Evolutionary conservation across 257 asterid genomes (phyloP).

Genomic region (Scutellaria baicalensis): DNA sequence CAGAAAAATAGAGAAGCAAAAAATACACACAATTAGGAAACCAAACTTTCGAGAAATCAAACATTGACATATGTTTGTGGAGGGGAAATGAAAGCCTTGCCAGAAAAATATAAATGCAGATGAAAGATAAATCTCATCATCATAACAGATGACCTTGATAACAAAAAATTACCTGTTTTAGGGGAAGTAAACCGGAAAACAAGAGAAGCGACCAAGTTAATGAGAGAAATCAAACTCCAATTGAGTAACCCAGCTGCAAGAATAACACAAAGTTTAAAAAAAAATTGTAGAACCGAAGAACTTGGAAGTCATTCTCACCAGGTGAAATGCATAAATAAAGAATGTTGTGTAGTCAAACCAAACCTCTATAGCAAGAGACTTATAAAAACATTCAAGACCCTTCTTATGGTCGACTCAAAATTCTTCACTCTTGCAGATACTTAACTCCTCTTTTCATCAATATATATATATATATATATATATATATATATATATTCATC

Average conservation of each 20-base stretch:
- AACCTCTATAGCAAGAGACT: neutral
- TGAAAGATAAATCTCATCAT: neutral
- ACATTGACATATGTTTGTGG: neutral
- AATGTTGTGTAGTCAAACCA: neutral
- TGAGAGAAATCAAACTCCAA: conserved; percentile 85
- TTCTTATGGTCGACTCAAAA: neutral
- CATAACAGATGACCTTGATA: neutral
- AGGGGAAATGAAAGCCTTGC: neutral
- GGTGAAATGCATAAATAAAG: neutral
- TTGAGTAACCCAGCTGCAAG: conserved; percentile 72
- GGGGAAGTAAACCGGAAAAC: conserved; percentile 47
- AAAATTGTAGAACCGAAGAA: neutral
- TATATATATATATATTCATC: too few species aligned
- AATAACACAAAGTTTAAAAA: conserved; percentile 5
- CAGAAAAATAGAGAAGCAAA: conserved; percentile 1
- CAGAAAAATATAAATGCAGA: neutral
- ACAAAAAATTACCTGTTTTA: conserved; percentile 50
- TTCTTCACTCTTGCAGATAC: neutral
- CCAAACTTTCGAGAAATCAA: neutral
- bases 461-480: too few species aligned
- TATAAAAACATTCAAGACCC: neutral
- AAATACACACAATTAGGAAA: neutral
- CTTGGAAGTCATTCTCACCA: neutral
- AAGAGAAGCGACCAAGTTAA: conserved; percentile 70
- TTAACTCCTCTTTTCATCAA: neutral